phyloP scores from a whole-genome alignment of 345 rosid genomes.

The Eucalyptus erythrocorys region DNA sequence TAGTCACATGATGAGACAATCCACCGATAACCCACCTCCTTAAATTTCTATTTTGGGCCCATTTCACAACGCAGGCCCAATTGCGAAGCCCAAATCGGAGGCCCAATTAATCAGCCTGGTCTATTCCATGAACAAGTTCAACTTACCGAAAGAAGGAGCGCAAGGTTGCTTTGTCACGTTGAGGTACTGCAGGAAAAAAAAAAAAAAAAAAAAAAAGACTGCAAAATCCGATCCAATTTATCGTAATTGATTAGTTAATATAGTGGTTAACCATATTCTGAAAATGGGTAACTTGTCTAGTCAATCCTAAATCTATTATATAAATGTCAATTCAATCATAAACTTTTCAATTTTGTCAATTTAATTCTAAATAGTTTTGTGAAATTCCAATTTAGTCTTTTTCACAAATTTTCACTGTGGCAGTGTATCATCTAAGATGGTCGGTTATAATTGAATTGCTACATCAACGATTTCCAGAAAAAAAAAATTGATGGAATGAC shows the following conservation, averaged over 20 bases:
- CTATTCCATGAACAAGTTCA: background rate
- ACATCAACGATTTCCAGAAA: background rate
- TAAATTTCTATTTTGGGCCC: background rate
- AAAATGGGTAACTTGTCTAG: background rate
- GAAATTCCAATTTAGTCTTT: background rate
- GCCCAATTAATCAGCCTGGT: background rate
- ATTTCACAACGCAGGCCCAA: background rate
- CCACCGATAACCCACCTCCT: background rate
- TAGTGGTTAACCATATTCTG: background rate
- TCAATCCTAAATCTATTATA: too few species aligned
- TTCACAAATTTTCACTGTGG: background rate
- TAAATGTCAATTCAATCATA: background rate
- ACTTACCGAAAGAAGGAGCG: background rate
- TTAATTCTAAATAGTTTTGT: rapidly evolving
- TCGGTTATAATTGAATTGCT: too few species aligned
- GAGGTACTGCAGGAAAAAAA: background rate
- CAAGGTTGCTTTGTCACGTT: background rate
- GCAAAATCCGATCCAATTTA: background rate
- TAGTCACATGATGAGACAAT: background rate
- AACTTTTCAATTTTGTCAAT: rapidly evolving
- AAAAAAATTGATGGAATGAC: too few species aligned
- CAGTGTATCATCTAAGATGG: background rate
- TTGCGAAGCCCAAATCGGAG: background rate
- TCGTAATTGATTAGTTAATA: background rate
- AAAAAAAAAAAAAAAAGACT: background rate